A percentile compares a stretch with the other conserved stretches of the same genome.
phyloP scores from a whole-genome alignment of 257 asterid species.

The Primulina eburnea region DNA sequence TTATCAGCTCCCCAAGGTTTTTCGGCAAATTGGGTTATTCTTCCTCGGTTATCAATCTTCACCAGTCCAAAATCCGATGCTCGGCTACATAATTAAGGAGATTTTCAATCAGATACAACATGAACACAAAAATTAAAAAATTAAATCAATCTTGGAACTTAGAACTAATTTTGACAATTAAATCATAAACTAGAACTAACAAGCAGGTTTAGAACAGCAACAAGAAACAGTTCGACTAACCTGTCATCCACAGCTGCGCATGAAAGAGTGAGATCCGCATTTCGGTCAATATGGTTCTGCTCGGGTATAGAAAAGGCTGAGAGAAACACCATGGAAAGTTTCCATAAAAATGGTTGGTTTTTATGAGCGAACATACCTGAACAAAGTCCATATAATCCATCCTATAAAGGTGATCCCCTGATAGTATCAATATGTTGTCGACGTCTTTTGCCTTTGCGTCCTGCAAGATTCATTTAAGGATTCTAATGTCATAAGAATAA shows the following conservation, averaged over 20 bases:
- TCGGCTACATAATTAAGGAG: slow-evolving; percentile 51
- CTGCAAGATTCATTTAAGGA: slow-evolving; percentile 34
- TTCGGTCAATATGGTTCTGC: slow-evolving; percentile 90
- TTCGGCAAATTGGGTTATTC: slow-evolving; percentile 68
- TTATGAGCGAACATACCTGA: slow-evolving; percentile 48
- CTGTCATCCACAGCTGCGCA: slow-evolving; percentile 79
- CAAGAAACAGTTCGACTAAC: slow-evolving; percentile 33
- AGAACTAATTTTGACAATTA: not conserved
- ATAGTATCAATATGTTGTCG: slow-evolving; percentile 71
- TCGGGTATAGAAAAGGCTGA: slow-evolving; percentile 19
- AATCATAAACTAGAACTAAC: not conserved
- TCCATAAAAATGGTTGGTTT: not conserved
- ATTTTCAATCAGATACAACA: slow-evolving; percentile 17
- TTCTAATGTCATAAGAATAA: not conserved
- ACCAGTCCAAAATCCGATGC: slow-evolving; percentile 88
- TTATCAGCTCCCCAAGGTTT: slow-evolving; percentile 78
- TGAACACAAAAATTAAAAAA: not conserved
- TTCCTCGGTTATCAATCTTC: slow-evolving; percentile 82
- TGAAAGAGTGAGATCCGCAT: slow-evolving; percentile 90
- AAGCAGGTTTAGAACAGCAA: not conserved
- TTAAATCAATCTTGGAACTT: not conserved
- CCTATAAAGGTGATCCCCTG: slow-evolving; percentile 93
- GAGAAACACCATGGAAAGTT: slow-evolving; percentile 1
- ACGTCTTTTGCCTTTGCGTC: slow-evolving; percentile 87
- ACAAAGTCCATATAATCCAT: slow-evolving; percentile 95